A percentile compares a stretch with the other conserved stretches of the same genome.
Evolutionary conservation across 257 asterid genomes (phyloP).

Genomic region (Linaria vulgaris): DNA sequence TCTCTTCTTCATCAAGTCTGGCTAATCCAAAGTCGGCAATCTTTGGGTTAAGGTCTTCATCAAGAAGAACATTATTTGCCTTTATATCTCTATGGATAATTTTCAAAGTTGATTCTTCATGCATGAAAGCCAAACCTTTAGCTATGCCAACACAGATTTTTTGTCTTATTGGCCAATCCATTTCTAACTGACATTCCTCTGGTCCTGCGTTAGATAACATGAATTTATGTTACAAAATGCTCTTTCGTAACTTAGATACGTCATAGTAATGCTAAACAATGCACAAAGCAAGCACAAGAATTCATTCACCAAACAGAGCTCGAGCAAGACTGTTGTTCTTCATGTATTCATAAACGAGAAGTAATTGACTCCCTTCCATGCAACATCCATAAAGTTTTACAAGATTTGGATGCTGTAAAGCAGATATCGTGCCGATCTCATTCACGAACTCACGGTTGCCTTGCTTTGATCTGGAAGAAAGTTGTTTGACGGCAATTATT

Average conservation of each 20-base stretch:
- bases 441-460: conserved; percentile 67
- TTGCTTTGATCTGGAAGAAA: conserved; percentile 60
- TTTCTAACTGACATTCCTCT: conserved; percentile 39
- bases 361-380: conserved; percentile 58
- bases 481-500: conserved; percentile 74
- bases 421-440: conserved; percentile 66
- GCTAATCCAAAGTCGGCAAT: conserved; percentile 79
- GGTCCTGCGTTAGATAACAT: conserved; percentile 40
- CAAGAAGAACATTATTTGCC: conserved; percentile 59
- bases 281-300: too few species aligned
- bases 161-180: conserved; percentile 39
- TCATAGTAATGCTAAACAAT: not conserved
- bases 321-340: conserved; percentile 70
- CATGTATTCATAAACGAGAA: conserved; percentile 66
- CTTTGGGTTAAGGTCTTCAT: conserved; percentile 60
- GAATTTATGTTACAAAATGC: not conserved
- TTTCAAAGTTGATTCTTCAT: conserved; percentile 63
- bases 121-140: conserved; percentile 57
- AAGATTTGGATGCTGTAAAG: conserved; percentile 62
- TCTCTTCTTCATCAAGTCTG: conserved; percentile 60
- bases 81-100: conserved; percentile 74
- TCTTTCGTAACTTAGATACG: not conserved
- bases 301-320: too few species aligned
- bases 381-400: conserved; percentile 69
- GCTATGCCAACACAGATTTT: conserved; percentile 58